Evolutionary conservation across 1,284 basidiomycete species (phyloP), one percentile per base, ranked within the genome.

Genomic region (Puccinia novopanici): DNA sequence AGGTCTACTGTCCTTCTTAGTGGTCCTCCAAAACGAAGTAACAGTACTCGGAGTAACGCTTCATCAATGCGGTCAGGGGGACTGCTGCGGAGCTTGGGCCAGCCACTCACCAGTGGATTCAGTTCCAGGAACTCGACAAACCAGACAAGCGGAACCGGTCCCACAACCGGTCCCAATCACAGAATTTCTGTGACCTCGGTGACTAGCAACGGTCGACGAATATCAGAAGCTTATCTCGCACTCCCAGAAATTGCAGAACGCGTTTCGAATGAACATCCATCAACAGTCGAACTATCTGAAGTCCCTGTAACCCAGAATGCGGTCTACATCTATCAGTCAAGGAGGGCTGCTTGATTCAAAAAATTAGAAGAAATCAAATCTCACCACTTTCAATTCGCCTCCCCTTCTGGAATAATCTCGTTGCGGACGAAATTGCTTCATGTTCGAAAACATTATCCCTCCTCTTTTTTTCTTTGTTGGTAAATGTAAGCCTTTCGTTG

Each of bases 1-100:
- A 70, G 63, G 57, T 80, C 78, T 52, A 80, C 78, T 10, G 50
- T 80, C 12, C 50, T 80, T 27, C n/a, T 80, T 12, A 52, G 42
- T 30, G 76, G 76, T 40, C 75, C 75, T 12, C 55, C 72, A n/a
- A 59, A 74, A 61, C n/a, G n/a, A 61, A 6, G 45, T 15, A 61
- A 27, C 40, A 74, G 72, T 61, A 55, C n/a, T 30, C 27, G 30
- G 13, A 74, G 71, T 45, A 59, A 1, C n/a, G 22, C 57, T 45
- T 42, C 55, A 57, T 52, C 54, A 42, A 13, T 59, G 8, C 57
- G 30, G 12, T 59, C 72, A 24, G 40, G 40, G 12, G 72, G 72
- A 45, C 52, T 74, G 3, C 45, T 74, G 34, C 34, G 37, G 6
- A 74, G 17, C 40, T 50, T 74, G 54, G 61, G 72, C 22, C 40